Evolutionary conservation across 371 early-diverging fungal genomes (phyloP), one percentile per base, ranked within the genome.

Genomic region (Rhizopus sp.): DNA sequence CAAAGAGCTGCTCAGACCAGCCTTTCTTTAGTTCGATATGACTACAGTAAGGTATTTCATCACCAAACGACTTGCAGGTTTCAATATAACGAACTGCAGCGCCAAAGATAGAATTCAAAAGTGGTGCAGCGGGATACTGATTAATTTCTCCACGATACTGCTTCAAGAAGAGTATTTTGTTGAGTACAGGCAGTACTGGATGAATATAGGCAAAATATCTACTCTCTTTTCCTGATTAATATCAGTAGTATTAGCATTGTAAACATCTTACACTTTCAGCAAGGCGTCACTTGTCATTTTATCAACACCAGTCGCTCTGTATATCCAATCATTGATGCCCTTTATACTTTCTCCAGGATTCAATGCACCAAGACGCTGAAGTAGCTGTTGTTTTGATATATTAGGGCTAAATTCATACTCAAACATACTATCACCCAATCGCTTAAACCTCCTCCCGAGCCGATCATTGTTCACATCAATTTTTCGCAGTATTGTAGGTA

Each of bases 151-250:
- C 71, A 23, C 80, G 69, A 45, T 80, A 80, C 54, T 80, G 80
- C 32, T 70, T 72, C 44, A 80, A 33, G 49, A 80, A 80, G 4
- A 80, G 50, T 1, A 47, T 15, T 40, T 80, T 80, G 64, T 80
- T 80, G 38, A 80, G 50, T 4, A 80, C 67, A 32, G 80, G 80
- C n/a, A 80, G 47, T 0, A 68, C 71, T 8, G 77, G 73, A 57
- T 80, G 80, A 29, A 80, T 80, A 59, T 80, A 77, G 1, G 71
- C 68, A 57, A 80, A 80, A 46, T 77, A 80, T 5, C 80, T 79
- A 49, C 8, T 35, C 23, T n/a, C n/a, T 42, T 42, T 10, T 42
- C 6, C 15, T 46, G 23, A 23, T 23, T 23, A 23, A 23, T 23
- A 23, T 23, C 23, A 23, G 23, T 2, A 23, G 2, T 23, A 23